Evolutionary conservation across 2,329 filamentous ascomycete species (phyloP), one percentile per base, ranked within the genome.

Genomic region (Ophiostoma sp.): DNA sequence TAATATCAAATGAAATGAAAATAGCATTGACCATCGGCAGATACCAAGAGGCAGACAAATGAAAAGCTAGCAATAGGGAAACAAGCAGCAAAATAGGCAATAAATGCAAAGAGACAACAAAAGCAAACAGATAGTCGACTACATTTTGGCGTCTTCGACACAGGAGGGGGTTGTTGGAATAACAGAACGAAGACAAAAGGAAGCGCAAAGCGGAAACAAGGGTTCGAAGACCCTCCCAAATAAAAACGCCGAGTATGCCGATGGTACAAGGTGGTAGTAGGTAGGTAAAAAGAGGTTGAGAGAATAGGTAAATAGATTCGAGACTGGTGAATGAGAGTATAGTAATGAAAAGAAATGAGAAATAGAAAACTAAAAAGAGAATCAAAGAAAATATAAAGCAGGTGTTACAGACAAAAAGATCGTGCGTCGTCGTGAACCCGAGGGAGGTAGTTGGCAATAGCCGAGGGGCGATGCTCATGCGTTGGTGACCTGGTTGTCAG

Each of bases 401-500:
- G 65, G 35, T 65, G 62, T 36, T 67, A 67, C 65, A 67, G 60
- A 76, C 77, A 77, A 76, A 76, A 75, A 72, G 72, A 68, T 81
- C 79, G 78, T 81, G 78, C 78, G 78, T 81, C 77, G 79, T 77
- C 70, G 70, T 71, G 67, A 71, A 67, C 62, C 67, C n/a, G 67
- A 48, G 60, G 44, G 35, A 68, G 44, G 41, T 41, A 41, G 74
- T 76, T 74, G 73, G 72, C 39, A 41, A n/a, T 48, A 17, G 44
- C 44, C 68, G 69, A 20, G 68, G 73, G 72, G 75, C 52, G 23
- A 10, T n/a, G 52, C 52, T 54, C 36, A 87, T 79, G 85, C 85
- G 76, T 87, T 87, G 79, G 85, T 87, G 72, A 87, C 62, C 62
- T 65, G 35, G 13, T 8, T 62, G 54, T 35, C 57, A 68, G 69